A percentile compares a stretch with the other conserved stretches of the same genome.
Evolutionary conservation across 148 eudicot species (phyloP).

Genomic region (Dianthus caryophyllus): DNA sequence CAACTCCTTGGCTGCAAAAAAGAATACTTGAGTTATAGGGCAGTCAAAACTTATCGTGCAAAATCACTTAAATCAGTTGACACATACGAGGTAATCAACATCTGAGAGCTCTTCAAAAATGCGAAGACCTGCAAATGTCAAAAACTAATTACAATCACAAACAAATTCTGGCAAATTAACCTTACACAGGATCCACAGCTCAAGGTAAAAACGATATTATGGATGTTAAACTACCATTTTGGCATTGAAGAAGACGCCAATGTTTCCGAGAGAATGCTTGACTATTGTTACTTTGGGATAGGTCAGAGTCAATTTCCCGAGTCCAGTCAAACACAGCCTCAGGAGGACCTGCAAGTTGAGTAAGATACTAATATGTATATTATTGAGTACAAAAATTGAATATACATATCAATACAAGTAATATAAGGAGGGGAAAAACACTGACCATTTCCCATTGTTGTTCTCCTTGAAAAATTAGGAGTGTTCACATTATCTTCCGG

Average conservation of each 20-base stretch:
- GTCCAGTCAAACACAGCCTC: conserved; percentile 95
- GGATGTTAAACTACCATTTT: conserved; percentile 56
- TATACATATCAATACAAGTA: not conserved
- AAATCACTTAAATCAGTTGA: conserved; percentile 10
- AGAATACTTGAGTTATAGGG: conserved; percentile 14
- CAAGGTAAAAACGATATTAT: not conserved
- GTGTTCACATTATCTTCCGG: conserved; percentile 82
- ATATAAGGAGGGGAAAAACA: not conserved
- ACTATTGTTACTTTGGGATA: conserved; percentile 57
- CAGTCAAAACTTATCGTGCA: not conserved
- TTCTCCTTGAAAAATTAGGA: conserved; percentile 58
- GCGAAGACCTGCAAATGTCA: conserved; percentile 67
- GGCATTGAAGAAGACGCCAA: conserved; percentile 99
- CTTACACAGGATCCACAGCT: conserved; percentile 7
- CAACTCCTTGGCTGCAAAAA: conserved; percentile 90
- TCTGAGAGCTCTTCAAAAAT: conserved; percentile 97
- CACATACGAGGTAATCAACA: conserved; percentile 89
- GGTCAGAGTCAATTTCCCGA: conserved; percentile 64
- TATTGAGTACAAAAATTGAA: not conserved
- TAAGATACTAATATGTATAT: conserved; percentile 14
- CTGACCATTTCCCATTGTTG: conserved; percentile 89
- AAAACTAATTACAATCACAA: conserved; percentile 11
- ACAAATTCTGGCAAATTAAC: not conserved
- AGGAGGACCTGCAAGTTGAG: conserved; percentile 65
- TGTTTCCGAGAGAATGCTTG: conserved; percentile 87